These are phyloP conservation scores for Eucalyptus regnans DNA, from an alignment of 345 rosid genomes.

Conservation along the genomic window DNA sequence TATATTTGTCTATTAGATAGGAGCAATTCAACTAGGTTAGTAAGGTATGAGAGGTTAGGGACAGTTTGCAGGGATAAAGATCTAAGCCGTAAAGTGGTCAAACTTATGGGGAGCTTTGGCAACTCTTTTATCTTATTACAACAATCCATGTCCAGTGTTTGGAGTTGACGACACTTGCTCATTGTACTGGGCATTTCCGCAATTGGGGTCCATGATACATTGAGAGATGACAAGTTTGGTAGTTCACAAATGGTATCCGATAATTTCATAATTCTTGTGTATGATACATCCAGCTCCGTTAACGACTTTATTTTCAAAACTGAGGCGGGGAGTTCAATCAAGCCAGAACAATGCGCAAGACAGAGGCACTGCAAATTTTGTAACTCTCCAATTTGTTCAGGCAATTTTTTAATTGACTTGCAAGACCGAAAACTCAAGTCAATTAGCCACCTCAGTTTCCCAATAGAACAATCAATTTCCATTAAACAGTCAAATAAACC, in stretches of 20 bases:
- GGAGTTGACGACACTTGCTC: background rate
- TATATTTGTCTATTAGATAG: too few species aligned
- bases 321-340: rapidly evolving
- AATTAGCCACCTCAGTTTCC: too few species aligned
- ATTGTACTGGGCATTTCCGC: background rate
- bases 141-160: rapidly evolving
- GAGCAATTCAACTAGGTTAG: background rate
- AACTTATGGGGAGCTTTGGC: too few species aligned
- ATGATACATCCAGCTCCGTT: rapidly evolving
- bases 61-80: background rate
- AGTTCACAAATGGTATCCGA: background rate
- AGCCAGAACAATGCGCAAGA: rapidly evolving
- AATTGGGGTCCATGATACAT: too few species aligned
- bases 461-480: too few species aligned
- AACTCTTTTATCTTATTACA: rapidly evolving
- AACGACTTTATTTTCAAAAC: rapidly evolving
- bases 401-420: rapidly evolving
- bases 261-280: too few species aligned
- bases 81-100: too few species aligned
- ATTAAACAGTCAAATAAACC: rapidly evolving
- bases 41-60: background rate
- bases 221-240: rapidly evolving
- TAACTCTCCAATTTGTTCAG: background rate
- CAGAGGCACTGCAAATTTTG: background rate
- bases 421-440: too few species aligned